Evolutionary conservation across 352 stramenopile species (phyloP).

Genomic region (Poterioochromonas sp.): DNA sequence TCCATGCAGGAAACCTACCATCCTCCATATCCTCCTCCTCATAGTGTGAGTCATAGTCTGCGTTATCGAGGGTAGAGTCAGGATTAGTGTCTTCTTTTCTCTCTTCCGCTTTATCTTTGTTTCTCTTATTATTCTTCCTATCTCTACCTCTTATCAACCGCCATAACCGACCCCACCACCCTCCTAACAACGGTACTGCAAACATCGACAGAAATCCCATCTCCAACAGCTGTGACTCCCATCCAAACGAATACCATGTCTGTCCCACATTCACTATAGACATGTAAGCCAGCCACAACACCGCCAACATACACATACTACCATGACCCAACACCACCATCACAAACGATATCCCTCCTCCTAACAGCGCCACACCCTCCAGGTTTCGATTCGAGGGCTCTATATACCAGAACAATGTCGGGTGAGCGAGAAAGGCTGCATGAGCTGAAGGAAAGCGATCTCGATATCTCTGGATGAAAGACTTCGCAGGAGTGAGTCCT

Average conservation of each 20-base stretch:
- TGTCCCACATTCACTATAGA: constrained; percentile 50
- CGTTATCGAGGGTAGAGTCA: constrained; percentile 1
- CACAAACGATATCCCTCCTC: constrained; percentile 32
- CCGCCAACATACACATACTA: constrained; percentile 40
- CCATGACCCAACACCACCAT: constrained; percentile 37
- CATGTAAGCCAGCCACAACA: constrained; percentile 53
- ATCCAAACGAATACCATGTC: constrained; percentile 56
- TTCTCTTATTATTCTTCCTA: constrained; percentile 17
- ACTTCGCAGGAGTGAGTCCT: constrained; percentile 11
- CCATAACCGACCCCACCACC: constrained; percentile 10
- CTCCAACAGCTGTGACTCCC: constrained; percentile 55
- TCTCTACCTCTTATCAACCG: not conserved
- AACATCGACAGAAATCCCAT: constrained; percentile 56
- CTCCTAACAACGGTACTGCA: constrained; percentile 44
- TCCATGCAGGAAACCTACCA: not conserved
- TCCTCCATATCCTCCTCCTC: constrained; percentile 27
- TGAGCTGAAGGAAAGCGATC: no score
- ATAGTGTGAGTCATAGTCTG: not conserved
- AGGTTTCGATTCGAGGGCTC: constrained; percentile 33
- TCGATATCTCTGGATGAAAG: constrained; percentile 32
- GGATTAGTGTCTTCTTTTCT: constrained; percentile 16
- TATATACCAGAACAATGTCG: constrained; percentile 42
- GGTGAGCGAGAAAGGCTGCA: constrained; percentile 36
- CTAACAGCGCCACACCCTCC: constrained; percentile 6
- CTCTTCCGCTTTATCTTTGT: constrained; percentile 13